These are phyloP conservation scores for Hyaloraphidium curvatum DNA, from an alignment of 192 early-diverging fungal species.

Conservation along the genomic window DNA sequence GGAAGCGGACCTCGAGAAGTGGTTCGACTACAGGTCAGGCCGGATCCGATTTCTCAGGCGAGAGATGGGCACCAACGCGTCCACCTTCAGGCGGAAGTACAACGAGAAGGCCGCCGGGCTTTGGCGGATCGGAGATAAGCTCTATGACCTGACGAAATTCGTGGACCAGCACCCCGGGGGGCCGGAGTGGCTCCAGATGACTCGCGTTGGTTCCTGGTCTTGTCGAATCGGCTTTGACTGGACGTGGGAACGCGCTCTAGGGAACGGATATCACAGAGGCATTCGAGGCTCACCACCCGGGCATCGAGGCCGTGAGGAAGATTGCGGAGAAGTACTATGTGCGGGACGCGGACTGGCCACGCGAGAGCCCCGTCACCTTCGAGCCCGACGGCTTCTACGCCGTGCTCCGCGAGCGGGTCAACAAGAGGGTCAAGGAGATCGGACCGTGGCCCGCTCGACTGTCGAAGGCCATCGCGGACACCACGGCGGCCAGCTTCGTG, in stretches of 20 bases:
- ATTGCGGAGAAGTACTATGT: background rate
- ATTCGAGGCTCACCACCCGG: slow-evolving; percentile 4
- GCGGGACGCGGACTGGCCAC: background rate
- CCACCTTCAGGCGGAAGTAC: slow-evolving; percentile 1
- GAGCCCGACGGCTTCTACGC: background rate
- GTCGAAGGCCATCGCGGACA: background rate
- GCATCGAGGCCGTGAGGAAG: background rate
- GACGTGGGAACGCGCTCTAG: no score
- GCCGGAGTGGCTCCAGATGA: background rate
- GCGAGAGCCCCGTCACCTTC: slow-evolving; percentile 1
- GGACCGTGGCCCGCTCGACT: background rate
- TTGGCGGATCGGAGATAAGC: background rate
- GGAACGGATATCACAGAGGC: slow-evolving; percentile 2
- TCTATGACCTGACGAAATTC: background rate
- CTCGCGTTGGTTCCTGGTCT: no score
- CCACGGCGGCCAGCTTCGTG: background rate
- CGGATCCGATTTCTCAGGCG: no score
- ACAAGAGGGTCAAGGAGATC: background rate
- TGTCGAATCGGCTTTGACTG: no score
- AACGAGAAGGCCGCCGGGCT: background rate
- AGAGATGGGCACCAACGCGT: no score
- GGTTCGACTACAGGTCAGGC: no score
- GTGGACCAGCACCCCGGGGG: background rate
- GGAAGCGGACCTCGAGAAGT: no score
- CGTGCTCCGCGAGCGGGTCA: background rate